Evolutionary conservation across 1,284 basidiomycete species (phyloP).

Genomic region (Cryptococcus amylolentus): DNA sequence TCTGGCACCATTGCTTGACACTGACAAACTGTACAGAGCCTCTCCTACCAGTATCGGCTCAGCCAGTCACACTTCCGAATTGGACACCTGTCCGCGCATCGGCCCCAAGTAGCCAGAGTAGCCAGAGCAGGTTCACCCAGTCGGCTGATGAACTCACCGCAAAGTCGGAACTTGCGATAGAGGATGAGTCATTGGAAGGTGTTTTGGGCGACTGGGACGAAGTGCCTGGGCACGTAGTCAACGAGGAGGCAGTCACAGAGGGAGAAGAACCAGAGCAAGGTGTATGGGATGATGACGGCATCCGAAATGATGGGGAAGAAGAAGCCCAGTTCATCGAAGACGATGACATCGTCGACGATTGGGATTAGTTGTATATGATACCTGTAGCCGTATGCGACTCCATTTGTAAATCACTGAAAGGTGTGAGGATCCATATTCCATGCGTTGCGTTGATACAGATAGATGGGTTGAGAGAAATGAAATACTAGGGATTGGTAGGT

Average conservation of each 20-base stretch:
- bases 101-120: slow-evolving; percentile 1
- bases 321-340: slow-evolving; percentile 29
- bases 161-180: slow-evolving; percentile 26
- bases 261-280: too few relatives aligned
- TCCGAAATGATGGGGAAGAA: slow-evolving; percentile 19
- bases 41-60: slow-evolving; percentile 31
- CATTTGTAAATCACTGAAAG: not conserved
- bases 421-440: slow-evolving; percentile 27
- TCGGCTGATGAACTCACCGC: slow-evolving; percentile 19
- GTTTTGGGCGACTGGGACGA: slow-evolving; percentile 21
- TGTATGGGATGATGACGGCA: slow-evolving; percentile 22
- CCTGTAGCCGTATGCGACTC: not conserved
- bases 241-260: not conserved
- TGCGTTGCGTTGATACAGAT: slow-evolving; percentile 29
- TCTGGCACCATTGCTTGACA: not conserved
- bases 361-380: slow-evolving; percentile 17
- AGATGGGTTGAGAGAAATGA: slow-evolving; percentile 3
- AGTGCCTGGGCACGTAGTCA: slow-evolving; percentile 3
- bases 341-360: slow-evolving; percentile 39
- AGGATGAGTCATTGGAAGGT: slow-evolving; percentile 26
- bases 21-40: slow-evolving; percentile 20
- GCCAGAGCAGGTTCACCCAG: slow-evolving; percentile 20
- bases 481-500: too few relatives aligned
- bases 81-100: slow-evolving; percentile 4
- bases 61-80: slow-evolving; percentile 26